phyloP scores from a whole-genome alignment of 2,329 filamentous ascomycete species.

The Kalaharituber pfeilii region DNA sequence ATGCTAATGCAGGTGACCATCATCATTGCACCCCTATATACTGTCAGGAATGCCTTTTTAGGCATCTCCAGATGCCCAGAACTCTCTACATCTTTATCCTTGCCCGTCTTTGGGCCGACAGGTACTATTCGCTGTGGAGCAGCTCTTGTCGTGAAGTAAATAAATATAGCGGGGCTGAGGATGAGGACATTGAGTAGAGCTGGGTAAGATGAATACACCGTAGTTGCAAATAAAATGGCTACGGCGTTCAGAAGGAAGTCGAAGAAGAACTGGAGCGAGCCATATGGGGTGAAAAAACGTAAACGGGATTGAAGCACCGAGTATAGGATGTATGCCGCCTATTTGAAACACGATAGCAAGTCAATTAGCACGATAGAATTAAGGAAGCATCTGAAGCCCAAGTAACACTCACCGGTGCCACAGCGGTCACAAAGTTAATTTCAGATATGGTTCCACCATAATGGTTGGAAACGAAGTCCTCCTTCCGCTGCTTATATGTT shows the following conservation, averaged over 20 bases:
- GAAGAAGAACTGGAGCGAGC: constrained; percentile 46
- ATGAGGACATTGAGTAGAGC: constrained; percentile 59
- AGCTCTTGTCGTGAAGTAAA: constrained; percentile 33
- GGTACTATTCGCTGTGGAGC: background rate
- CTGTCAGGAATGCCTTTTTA: constrained; percentile 79
- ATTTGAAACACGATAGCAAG: no score
- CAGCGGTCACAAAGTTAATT: constrained; percentile 69
- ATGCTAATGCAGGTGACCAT: constrained; percentile 78
- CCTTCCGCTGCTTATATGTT: constrained; percentile 74
- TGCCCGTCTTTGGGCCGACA: background rate
- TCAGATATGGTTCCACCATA: constrained; percentile 68
- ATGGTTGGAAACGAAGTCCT: constrained; percentile 86
- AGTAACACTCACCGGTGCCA: constrained; percentile 54
- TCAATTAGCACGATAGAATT: constrained; percentile 12
- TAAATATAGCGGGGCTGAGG: constrained; percentile 48
- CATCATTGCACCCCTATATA: constrained; percentile 83
- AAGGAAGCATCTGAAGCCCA: background rate
- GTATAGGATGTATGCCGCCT: constrained; percentile 76
- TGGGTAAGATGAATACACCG: constrained; percentile 61
- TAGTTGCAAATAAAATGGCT: constrained; percentile 66
- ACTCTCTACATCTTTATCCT: constrained; percentile 15
- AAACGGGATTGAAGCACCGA: constrained; percentile 71
- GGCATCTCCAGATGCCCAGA: constrained; percentile 37
- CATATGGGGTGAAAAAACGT: constrained; percentile 66
- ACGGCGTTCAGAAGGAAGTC: constrained; percentile 81